These are phyloP conservation scores for Aspergillus unguis DNA, from an alignment of 2,329 filamentous ascomycete species.

Conservation along the genomic window DNA sequence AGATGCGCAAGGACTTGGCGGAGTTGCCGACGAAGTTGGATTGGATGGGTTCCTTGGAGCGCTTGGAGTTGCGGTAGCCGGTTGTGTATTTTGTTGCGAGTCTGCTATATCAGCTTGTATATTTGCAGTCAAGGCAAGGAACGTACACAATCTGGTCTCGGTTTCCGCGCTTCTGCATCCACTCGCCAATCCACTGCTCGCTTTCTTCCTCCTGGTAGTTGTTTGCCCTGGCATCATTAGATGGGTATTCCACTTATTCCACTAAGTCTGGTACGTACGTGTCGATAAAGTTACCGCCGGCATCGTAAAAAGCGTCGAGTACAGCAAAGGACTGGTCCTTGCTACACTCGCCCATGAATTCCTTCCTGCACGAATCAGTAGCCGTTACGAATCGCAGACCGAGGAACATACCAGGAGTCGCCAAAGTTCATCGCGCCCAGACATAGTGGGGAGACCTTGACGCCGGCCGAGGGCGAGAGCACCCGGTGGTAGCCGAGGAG, in stretches of 20 bases:
- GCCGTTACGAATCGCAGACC: neutral
- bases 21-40: constrained; percentile 23
- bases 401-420: constrained; percentile 41
- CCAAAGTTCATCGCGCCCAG: constrained; percentile 57
- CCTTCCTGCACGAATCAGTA: neutral
- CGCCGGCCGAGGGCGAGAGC: constrained; percentile 50
- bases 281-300: constrained; percentile 55
- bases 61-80: constrained; percentile 37
- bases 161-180: constrained; percentile 46
- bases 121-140: too few species aligned
- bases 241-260: neutral
- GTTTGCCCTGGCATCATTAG: constrained; percentile 36
- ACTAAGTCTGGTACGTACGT: constrained; percentile 30
- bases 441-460: constrained; percentile 54
- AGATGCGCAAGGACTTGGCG: constrained; percentile 10
- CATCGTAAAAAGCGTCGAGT: constrained; percentile 48
- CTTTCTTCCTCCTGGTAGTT: constrained; percentile 50
- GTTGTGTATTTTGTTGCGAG: constrained; percentile 18
- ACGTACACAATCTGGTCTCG: constrained; percentile 54
- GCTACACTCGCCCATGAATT: constrained; percentile 40
- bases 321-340: constrained; percentile 50
- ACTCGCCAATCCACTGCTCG: constrained; percentile 53
- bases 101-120: neutral
- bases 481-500: constrained; percentile 53
- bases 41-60: constrained; percentile 30